Evolutionary conservation across 257 asterid genomes (phyloP).

Genomic region (Przewalskia tangutica): DNA sequence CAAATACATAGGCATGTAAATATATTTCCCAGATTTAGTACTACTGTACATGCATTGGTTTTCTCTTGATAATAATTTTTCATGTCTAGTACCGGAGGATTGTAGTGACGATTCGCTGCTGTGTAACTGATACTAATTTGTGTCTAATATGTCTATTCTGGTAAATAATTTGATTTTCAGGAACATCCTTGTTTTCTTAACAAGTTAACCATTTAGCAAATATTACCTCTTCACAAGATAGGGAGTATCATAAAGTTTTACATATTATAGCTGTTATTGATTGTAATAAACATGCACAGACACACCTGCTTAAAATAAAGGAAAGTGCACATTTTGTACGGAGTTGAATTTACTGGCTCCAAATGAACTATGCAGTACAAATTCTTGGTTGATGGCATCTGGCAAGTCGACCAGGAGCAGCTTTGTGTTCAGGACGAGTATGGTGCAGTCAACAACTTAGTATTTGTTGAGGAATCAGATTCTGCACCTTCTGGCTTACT

Average conservation of each 20-base stretch:
- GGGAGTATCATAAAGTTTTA: background rate
- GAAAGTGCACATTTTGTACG: background rate
- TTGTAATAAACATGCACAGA: background rate
- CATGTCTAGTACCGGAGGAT: background rate
- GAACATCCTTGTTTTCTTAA: background rate
- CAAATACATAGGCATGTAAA: background rate
- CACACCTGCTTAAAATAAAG: background rate
- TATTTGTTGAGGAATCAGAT: conserved; percentile 26
- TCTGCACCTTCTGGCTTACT: conserved; percentile 8
- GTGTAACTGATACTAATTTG: background rate
- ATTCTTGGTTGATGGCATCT: conserved; percentile 54
- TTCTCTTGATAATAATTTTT: background rate
- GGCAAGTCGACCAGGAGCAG: conserved; percentile 55
- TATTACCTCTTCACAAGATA: background rate
- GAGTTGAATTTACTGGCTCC: conserved; percentile 6
- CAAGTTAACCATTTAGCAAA: background rate
- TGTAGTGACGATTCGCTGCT: background rate
- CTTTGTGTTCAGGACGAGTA: conserved; percentile 37
- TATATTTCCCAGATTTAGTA: background rate
- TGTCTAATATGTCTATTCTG: background rate
- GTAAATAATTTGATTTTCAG: background rate
- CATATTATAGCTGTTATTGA: background rate
- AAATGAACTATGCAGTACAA: conserved; percentile 37
- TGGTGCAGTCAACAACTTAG: conserved; percentile 42
- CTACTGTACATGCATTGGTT: background rate